Evolutionary conservation across 208 protist genomes (phyloP).

Genomic region (Trypanosoma theileri): DNA sequence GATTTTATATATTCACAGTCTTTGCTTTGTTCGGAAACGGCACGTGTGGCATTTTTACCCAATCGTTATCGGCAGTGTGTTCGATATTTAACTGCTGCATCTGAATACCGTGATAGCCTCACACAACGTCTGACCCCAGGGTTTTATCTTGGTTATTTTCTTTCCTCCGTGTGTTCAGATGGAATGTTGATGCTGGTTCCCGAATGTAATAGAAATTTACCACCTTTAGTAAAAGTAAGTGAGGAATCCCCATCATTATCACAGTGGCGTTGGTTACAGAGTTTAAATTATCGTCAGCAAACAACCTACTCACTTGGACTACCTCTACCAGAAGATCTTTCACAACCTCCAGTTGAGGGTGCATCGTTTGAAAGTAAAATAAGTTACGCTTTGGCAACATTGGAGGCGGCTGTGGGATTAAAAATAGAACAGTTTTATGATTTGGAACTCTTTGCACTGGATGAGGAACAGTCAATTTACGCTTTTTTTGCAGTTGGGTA

Average conservation of each 20-base stretch:
- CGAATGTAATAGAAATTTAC: slow-evolving; percentile 32
- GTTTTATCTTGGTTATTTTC: slow-evolving; percentile 36
- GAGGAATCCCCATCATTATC: slow-evolving; percentile 16
- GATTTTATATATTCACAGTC: slow-evolving; percentile 11
- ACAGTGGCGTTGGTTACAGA: slow-evolving; percentile 43
- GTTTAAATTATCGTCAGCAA: slow-evolving; percentile 30
- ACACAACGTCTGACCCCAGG: slow-evolving; percentile 17
- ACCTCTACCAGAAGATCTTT: slow-evolving; percentile 4
- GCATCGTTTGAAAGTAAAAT: slow-evolving; percentile 33
- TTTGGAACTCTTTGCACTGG: slow-evolving; percentile 28
- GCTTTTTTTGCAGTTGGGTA: slow-evolving; percentile 34
- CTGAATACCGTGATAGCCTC: slow-evolving; percentile 22
- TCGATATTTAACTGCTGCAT: slow-evolving; percentile 32
- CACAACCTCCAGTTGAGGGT: slow-evolving; percentile 10
- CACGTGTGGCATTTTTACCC: slow-evolving; percentile 24
- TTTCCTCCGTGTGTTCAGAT: slow-evolving; percentile 9
- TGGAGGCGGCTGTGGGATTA: slow-evolving; percentile 31
- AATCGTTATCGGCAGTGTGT: slow-evolving; percentile 31
- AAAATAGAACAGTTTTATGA: slow-evolving; percentile 35
- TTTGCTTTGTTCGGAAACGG: slow-evolving; percentile 5
- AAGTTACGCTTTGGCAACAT: slow-evolving; percentile 10
- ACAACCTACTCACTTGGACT: slow-evolving; percentile 29
- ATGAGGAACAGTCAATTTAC: slow-evolving; percentile 27
- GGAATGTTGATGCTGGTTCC: slow-evolving; percentile 33
- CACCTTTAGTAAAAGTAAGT: slow-evolving; percentile 27